Evolutionary conservation across 331 rosid genomes (phyloP).

Genomic region (Erythrophleum ivorense): DNA sequence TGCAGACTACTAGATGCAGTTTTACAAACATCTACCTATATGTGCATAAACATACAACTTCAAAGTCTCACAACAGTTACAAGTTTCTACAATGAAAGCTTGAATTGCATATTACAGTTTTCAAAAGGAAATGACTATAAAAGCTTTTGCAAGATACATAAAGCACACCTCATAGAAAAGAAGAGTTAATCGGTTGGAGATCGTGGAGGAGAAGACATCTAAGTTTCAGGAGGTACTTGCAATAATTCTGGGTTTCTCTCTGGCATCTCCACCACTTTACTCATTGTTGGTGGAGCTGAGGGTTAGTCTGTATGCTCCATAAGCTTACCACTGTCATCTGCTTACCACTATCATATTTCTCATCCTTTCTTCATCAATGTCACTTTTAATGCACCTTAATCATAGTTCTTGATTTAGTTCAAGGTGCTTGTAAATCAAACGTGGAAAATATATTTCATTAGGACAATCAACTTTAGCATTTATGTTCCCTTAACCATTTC

Average conservation of each 20-base stretch:
- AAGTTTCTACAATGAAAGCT: background rate
- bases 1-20: background rate
- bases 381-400: constrained; percentile 1
- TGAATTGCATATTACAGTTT: background rate
- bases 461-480: background rate
- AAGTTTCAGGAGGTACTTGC: constrained; percentile 2
- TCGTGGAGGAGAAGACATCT: background rate
- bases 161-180: background rate
- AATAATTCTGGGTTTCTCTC: constrained; percentile 9
- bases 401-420: constrained; percentile 21
- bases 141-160: background rate
- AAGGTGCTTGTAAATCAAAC: constrained; percentile 33
- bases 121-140: background rate
- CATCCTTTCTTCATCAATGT: background rate
- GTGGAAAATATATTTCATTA: constrained; percentile 37
- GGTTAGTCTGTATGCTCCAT: constrained; percentile 21
- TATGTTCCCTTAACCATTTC: constrained; percentile 38
- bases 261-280: constrained; percentile 25
- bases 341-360: constrained; percentile 3
- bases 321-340: constrained; percentile 6
- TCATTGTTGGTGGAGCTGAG: constrained; percentile 1
- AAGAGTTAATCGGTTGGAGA: background rate
- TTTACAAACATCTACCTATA: background rate
- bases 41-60: background rate
- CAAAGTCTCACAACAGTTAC: background rate